Percentiles rank a stretch among this genome's conserved stretches.
Conservation (phyloP, 2,329 filamentous ascomycete species). For the Paraconiothyrium sp. region DNA sequence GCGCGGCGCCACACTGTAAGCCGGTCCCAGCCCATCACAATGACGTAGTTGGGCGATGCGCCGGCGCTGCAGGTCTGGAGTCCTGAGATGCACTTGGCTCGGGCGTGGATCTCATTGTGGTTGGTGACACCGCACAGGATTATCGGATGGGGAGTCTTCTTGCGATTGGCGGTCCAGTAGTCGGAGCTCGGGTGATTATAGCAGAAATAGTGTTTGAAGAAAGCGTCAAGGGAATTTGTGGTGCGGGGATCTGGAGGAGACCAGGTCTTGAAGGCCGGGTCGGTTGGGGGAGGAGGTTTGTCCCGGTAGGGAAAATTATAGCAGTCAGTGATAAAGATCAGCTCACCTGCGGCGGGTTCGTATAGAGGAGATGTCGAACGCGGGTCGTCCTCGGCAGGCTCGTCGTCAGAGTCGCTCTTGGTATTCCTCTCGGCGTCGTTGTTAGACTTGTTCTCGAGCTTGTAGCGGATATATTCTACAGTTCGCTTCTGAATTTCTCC, state of each 20-base stretch:
- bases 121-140: not conserved
- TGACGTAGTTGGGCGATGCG: not conserved
- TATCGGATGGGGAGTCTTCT: not conserved
- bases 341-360: not conserved
- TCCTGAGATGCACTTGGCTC: not conserved
- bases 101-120: not conserved
- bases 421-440: not conserved
- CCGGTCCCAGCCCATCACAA: not conserved
- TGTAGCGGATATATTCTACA: not conserved
- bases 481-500: not conserved
- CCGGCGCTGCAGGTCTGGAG: not conserved
- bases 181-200: not conserved
- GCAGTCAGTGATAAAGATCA: not conserved
- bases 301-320: not conserved
- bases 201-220: slow-evolving; percentile 1
- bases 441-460: too few species aligned
- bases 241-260: not conserved
- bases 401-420: not conserved
- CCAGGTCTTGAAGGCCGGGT: not conserved
- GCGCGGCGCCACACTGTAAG: not conserved
- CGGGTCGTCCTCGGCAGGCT: not conserved
- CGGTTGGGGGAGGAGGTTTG: not conserved
- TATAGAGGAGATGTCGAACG: not conserved
- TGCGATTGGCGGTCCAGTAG: not conserved
- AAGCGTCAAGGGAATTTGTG: not conserved